Evolutionary conservation across 164 flowering plant species (phyloP).

Genomic region (Dillenia turbinata): DNA sequence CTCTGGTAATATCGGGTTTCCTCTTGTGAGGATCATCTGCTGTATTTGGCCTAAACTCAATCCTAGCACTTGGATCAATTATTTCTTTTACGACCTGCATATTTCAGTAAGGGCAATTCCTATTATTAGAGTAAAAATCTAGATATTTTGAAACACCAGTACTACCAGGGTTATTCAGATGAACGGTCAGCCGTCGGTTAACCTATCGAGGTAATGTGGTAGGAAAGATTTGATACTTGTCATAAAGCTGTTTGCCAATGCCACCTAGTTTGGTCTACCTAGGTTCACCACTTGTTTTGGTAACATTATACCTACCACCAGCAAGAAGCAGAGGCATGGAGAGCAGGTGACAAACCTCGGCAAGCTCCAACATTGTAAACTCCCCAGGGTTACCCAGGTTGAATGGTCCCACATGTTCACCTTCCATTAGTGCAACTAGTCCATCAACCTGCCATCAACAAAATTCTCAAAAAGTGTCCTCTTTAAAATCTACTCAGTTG

Average conservation of each 20-base stretch:
- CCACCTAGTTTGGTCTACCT: no score
- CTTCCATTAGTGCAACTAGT: conserved; percentile 79
- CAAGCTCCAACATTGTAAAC: conserved; percentile 94
- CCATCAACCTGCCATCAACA: conserved; percentile 65
- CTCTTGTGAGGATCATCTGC: conserved; percentile 93
- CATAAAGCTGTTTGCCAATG: no score
- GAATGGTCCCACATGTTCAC: conserved; percentile 88
- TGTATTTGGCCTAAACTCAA: conserved; percentile 73
- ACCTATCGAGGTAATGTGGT: no score
- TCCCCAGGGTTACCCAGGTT: conserved; percentile 95
- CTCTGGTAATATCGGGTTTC: conserved; percentile 87
- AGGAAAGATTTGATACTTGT: no score
- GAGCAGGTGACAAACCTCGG: conserved; percentile 54
- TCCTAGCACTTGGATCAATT: conserved; percentile 77
- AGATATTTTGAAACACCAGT: background rate
- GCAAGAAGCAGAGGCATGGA: background rate
- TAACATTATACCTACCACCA: no score
- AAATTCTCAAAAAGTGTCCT: no score
- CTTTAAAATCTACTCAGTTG: no score
- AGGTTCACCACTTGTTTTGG: no score
- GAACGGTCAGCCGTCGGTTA: no score
- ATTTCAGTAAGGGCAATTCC: background rate
- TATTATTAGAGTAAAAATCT: background rate
- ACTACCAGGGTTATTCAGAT: no score
- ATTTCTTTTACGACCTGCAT: conserved; percentile 75